A percentile compares a stretch with the other conserved stretches of the same genome.
phyloP scores from a whole-genome alignment of 192 early-diverging fungal genomes.

The Physocladia obscura region DNA sequence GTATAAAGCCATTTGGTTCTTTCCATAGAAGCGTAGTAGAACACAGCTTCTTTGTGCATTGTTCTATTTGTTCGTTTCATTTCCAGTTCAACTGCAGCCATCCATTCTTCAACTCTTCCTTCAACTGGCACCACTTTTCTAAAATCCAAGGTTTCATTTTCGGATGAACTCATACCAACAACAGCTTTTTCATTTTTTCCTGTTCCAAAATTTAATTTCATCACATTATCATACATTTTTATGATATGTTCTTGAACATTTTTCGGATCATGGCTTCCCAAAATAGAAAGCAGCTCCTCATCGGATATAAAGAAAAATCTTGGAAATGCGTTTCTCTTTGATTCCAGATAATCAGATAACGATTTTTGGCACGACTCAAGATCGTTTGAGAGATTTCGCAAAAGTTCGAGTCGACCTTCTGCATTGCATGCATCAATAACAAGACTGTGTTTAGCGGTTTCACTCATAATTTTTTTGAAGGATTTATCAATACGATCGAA shows the following conservation, averaged over 20 bases:
- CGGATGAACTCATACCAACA: constrained; percentile 58
- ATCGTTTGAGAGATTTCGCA: constrained; percentile 52
- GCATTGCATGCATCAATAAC: constrained; percentile 59
- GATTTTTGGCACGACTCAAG: constrained; percentile 63
- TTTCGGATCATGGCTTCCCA: constrained; percentile 59
- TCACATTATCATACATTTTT: constrained; percentile 65
- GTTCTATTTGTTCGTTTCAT: constrained; percentile 63
- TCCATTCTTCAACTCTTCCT: constrained; percentile 63
- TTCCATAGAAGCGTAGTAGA: constrained; percentile 60
- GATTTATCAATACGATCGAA: constrained; percentile 60
- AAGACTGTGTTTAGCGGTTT: constrained; percentile 53
- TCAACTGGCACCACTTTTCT: constrained; percentile 46
- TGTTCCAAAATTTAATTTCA: constrained; percentile 63
- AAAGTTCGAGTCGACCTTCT: constrained; percentile 50
- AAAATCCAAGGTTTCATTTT: constrained; percentile 57
- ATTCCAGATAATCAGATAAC: constrained; percentile 60
- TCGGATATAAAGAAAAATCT: constrained; percentile 66
- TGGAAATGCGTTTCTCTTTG: constrained; percentile 60
- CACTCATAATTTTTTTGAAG: constrained; percentile 62
- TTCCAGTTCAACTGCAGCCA: constrained; percentile 58
- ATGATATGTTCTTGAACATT: constrained; percentile 67
- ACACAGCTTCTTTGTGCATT: constrained; percentile 63
- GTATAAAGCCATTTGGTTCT: constrained; percentile 51
- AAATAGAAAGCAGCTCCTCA: constrained; percentile 63
- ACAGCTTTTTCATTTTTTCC: constrained; percentile 61